Evolutionary conservation across 129 eudicot genomes (phyloP).

Genomic region (Tagetes erecta): DNA sequence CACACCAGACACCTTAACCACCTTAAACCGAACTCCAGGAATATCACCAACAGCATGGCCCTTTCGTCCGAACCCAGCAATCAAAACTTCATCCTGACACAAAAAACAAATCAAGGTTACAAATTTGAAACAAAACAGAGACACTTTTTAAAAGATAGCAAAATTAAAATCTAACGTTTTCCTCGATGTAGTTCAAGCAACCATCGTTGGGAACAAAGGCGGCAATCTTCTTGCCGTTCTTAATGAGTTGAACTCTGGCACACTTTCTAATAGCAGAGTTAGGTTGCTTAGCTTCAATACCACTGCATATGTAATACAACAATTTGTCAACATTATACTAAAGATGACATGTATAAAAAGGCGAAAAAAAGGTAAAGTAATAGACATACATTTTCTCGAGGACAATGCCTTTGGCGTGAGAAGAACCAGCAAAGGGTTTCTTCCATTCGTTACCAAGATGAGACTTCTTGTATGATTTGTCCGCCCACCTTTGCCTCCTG

Average conservation of each 20-base stretch:
- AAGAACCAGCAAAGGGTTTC: conserved; percentile 63
- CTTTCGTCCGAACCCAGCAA: conserved; percentile 59
- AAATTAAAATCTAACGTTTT: conserved; percentile 39
- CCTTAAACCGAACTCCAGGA: conserved; percentile 63
- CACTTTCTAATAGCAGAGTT: conserved; percentile 66
- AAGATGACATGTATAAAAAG: background rate
- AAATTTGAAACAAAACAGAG: background rate
- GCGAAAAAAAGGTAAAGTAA: background rate
- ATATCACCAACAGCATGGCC: conserved; percentile 65
- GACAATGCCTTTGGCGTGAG: conserved; percentile 62
- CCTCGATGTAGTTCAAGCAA: conserved; percentile 61
- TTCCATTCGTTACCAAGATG: conserved; percentile 67
- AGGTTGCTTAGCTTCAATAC: conserved; percentile 58
- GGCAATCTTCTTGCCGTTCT: conserved; percentile 63
- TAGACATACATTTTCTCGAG: conserved; percentile 46
- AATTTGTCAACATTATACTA: background rate
- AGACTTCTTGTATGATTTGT: conserved; percentile 58
- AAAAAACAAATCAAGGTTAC: background rate
- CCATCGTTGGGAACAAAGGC: conserved; percentile 62
- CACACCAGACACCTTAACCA: conserved; percentile 63
- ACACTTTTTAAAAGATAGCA: background rate
- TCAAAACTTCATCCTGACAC: conserved; percentile 42
- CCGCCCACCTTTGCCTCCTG: conserved; percentile 61
- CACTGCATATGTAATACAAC: conserved; percentile 23
- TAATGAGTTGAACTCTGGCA: conserved; percentile 62